Evolutionary conservation across 345 rosid genomes (phyloP).

Genomic region (Turritis glabra): DNA sequence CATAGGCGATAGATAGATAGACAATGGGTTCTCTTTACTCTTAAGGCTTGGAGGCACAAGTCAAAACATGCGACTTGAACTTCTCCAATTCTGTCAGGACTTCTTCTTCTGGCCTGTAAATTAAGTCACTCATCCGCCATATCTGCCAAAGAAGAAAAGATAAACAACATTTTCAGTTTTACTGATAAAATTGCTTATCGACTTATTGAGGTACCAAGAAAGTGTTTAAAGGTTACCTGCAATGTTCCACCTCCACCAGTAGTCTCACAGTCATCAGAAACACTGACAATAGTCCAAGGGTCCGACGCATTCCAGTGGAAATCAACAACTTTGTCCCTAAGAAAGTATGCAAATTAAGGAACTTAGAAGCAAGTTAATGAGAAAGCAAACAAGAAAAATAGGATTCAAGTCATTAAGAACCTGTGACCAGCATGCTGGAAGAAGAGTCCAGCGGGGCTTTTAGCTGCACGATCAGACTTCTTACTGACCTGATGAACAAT

Average conservation of each 20-base stretch:
- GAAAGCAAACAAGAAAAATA: not conserved
- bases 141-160: slow-evolving; percentile 49
- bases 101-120: slow-evolving; percentile 95
- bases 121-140: slow-evolving; percentile 97
- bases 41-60: slow-evolving; percentile 73
- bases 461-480: slow-evolving; percentile 37
- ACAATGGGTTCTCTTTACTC: slow-evolving; percentile 2
- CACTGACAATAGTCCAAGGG: slow-evolving; percentile 97
- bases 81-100: slow-evolving; percentile 88
- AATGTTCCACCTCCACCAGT: slow-evolving; percentile 97
- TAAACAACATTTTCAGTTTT: not conserved
- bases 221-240: slow-evolving; percentile 42
- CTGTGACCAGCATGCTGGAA: slow-evolving; percentile 50
- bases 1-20: slow-evolving; percentile 18
- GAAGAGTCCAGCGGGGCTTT: slow-evolving; percentile 43
- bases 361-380: slow-evolving; percentile 12
- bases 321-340: slow-evolving; percentile 95
- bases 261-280: slow-evolving; percentile 93
- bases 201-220: not conserved
- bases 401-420: slow-evolving; percentile 10
- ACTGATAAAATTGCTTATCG: not conserved
- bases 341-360: not conserved
- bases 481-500: slow-evolving; percentile 32
- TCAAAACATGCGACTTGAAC: slow-evolving; percentile 81
- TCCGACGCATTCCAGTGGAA: slow-evolving; percentile 89